Base-by-base conservation (phyloP, 257 asterid genomes). In the Nicotiana undulata region DNA sequence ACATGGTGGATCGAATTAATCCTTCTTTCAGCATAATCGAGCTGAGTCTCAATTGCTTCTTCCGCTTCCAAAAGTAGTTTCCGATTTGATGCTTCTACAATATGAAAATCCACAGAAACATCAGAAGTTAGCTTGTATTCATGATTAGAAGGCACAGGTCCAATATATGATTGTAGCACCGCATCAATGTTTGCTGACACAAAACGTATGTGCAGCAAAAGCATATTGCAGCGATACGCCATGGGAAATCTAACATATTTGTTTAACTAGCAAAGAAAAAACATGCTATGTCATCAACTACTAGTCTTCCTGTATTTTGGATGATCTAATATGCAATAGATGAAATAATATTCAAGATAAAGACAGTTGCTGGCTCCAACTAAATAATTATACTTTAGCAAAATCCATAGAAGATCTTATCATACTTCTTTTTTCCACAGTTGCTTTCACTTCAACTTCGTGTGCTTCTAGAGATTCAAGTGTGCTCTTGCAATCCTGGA, bases 391-490 rank as follows among this genome's bases (percentile, higher is more conserved):
- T 20, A 32, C 68, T 56, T 53, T 22, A 56, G 15, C 40, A 79
- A 79, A 49, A 6, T 74, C 61, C 76, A 64, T 79, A 56, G 8
- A 52, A 83, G 51, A 80, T 60, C 51, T 58, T 76, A 70, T 34
- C 90, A 28, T 91, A 95, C 99, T 88, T 86, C 91, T 93, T 85
- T 88, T 91, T 87, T 95, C 93, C 81, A 89, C 76, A 79, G 80
- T 84, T 86, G 90, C 89, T 89, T 87, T 91, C 70, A 91, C 90
- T 85, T 95, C 97, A 9, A 65, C 80, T 81, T 90, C 89, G 63
- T 92, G 87, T 83, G 89, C 98, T 86, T 92, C 99, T 75, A 93
- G 87, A 84, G 88, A 92, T 86, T 91, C 96, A 81, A 89, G 79
- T 80, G 91, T 76, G 88, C 87, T 82, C 44, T 83, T 89, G 76